These are phyloP conservation scores for Mycena epipterygia DNA, from an alignment of 768 basidiomycete species.

Conservation along the genomic window DNA sequence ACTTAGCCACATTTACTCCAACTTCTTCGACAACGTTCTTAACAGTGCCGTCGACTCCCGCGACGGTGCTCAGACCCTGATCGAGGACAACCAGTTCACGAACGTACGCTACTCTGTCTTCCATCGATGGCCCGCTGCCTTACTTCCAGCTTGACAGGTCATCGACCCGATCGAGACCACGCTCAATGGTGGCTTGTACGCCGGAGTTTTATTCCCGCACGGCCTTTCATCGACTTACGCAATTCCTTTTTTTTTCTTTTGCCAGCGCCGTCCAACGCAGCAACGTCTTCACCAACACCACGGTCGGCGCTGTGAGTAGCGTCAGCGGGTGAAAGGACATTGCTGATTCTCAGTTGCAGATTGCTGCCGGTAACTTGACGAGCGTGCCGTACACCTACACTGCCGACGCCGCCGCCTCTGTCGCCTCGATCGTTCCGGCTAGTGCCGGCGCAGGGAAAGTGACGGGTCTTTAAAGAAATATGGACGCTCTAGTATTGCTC, in stretches of 20 bases:
- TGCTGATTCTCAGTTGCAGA: conserved; percentile 6
- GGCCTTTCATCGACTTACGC: background rate
- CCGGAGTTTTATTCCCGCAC: background rate
- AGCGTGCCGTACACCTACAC: conserved; percentile 32
- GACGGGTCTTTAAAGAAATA: conserved; percentile 23
- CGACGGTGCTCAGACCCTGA: conserved; percentile 30
- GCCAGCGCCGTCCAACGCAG: conserved; percentile 24
- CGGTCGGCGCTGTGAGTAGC: background rate
- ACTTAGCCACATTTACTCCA: conserved; percentile 31
- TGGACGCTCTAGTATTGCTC: no score
- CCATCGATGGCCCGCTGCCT: background rate
- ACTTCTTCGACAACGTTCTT: conserved; percentile 31
- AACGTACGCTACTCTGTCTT: conserved; percentile 8
- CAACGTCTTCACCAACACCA: conserved; percentile 33
- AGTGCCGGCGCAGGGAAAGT: conserved; percentile 30
- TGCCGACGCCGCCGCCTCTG: conserved; percentile 15
- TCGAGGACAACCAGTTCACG: conserved; percentile 35
- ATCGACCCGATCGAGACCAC: conserved; percentile 32
- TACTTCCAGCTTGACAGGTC: background rate
- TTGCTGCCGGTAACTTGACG: conserved; percentile 30
- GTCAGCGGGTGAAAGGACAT: background rate
- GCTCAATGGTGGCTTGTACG: conserved; percentile 34
- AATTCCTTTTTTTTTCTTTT: no score
- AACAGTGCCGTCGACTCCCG: conserved; percentile 28
- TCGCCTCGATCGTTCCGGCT: conserved; percentile 23